A percentile compares a stretch with the other conserved stretches of the same genome.
Conservation (phyloP, 768 basidiomycete species). For the Botryobasidium botryosum region DNA sequence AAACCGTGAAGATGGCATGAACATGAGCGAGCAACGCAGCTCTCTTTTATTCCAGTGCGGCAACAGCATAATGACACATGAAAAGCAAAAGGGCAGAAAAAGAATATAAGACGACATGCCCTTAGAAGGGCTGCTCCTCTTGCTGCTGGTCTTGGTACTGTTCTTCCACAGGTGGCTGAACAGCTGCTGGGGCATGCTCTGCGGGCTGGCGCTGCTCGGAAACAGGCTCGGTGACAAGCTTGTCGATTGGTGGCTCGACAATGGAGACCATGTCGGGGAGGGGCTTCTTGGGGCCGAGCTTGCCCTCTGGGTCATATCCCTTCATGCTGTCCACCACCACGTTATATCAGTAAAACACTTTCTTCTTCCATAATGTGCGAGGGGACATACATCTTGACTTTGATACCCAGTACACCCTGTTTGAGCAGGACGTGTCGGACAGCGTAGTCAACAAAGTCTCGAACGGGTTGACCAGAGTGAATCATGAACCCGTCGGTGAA, state of each 20-base stretch:
- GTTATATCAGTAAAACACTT: slow-evolving; percentile 2
- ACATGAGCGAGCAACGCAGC: no score
- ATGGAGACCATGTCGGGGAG: slow-evolving; percentile 91
- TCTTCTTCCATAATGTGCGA: background rate
- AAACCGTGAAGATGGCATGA: no score
- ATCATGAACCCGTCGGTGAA: slow-evolving; percentile 99
- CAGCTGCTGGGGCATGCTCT: background rate
- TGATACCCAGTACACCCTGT: slow-evolving; percentile 99
- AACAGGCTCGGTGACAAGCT: slow-evolving; percentile 71
- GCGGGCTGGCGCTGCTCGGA: slow-evolving; percentile 65
- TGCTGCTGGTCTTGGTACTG: background rate
- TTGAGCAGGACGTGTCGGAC: slow-evolving; percentile 95
- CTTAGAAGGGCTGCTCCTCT: background rate
- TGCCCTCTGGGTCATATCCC: slow-evolving; percentile 84
- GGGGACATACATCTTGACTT: slow-evolving; percentile 84
- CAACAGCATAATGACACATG: no score
- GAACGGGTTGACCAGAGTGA: slow-evolving; percentile 93
- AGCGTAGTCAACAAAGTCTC: slow-evolving; percentile 94
- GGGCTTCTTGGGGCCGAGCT: slow-evolving; percentile 75
- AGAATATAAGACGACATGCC: no score
- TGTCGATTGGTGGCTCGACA: slow-evolving; percentile 77
- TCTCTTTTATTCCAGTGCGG: no score
- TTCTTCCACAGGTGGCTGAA: background rate
- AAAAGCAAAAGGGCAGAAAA: no score
- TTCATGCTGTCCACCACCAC: slow-evolving; percentile 76